Percentiles rank a stretch among this genome's conserved stretches.
Evolutionary conservation across 768 basidiomycete genomes (phyloP).

Genomic region (Mrakia hoshinonis): DNA sequence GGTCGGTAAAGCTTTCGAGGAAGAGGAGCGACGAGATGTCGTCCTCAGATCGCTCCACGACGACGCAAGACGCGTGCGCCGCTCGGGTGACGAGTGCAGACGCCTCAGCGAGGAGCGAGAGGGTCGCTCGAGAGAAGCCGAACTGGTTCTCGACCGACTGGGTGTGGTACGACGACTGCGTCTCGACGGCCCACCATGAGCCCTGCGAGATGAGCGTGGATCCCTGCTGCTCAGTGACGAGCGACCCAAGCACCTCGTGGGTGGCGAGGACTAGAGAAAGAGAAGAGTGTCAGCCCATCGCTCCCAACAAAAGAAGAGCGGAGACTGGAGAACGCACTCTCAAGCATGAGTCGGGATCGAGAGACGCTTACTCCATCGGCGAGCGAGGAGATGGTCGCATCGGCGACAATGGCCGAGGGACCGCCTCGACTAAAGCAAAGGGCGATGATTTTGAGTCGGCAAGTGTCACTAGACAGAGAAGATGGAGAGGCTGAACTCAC

Average conservation of each 20-base stretch:
- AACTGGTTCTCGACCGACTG: slow-evolving; percentile 48
- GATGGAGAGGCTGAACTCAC: slow-evolving; percentile 35
- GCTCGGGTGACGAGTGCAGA: slow-evolving; percentile 24
- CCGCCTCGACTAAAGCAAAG: slow-evolving; percentile 41
- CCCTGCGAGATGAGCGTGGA: slow-evolving; percentile 39
- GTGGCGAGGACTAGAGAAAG: slow-evolving; percentile 25
- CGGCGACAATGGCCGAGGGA: slow-evolving; percentile 42
- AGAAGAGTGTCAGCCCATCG: slow-evolving; percentile 45
- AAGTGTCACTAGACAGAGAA: background rate
- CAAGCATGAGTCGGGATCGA: slow-evolving; percentile 43
- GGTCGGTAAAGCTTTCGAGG: slow-evolving; percentile 31
- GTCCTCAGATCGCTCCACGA: slow-evolving; percentile 18
- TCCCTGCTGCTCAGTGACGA: slow-evolving; percentile 40
- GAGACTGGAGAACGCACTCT: slow-evolving; percentile 31
- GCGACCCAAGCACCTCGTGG: slow-evolving; percentile 25
- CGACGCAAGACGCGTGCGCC: slow-evolving; percentile 14
- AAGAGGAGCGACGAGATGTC: slow-evolving; percentile 26
- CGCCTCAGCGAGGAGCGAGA: slow-evolving; percentile 37
- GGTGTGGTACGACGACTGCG: slow-evolving; percentile 40
- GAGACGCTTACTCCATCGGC: slow-evolving; percentile 39
- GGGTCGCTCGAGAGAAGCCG: slow-evolving; percentile 42
- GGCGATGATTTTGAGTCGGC: background rate
- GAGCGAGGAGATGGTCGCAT: slow-evolving; percentile 32
- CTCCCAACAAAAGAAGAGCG: slow-evolving; percentile 37
- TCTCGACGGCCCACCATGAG: slow-evolving; percentile 44